A percentile compares a stretch with the other conserved stretches of the same genome.
phyloP scores from a whole-genome alignment of 805 yeast genomes.

The Candida lessepsii region DNA sequence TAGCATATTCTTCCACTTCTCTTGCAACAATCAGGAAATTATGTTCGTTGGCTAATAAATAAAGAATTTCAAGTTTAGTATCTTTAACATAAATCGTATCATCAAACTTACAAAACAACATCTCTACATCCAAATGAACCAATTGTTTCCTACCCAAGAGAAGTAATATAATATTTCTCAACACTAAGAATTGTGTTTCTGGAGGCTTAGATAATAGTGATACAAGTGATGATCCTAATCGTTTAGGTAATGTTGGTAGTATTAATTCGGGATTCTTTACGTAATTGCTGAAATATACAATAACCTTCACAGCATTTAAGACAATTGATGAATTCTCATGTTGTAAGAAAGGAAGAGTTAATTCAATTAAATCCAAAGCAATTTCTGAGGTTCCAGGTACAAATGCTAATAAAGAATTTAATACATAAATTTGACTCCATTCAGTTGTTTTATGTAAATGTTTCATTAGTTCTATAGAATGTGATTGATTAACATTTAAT shows the following conservation, averaged over 20 bases:
- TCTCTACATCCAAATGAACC: conserved; percentile 64
- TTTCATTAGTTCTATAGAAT: conserved; percentile 38
- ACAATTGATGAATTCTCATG: conserved; percentile 83
- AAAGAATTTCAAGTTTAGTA: conserved; percentile 84
- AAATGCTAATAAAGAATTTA: conserved; percentile 63
- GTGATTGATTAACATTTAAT: conserved; percentile 46
- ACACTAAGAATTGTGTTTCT: conserved; percentile 78
- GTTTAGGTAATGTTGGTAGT: conserved; percentile 53
- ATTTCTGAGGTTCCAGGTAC: conserved; percentile 71
- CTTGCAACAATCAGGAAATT: conserved; percentile 62
- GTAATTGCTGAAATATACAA: conserved; percentile 73
- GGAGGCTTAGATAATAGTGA: conserved; percentile 71
- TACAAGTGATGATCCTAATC: conserved; percentile 67
- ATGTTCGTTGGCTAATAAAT: conserved; percentile 65
- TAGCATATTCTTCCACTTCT: conserved; percentile 83
- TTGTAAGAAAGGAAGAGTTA: conserved; percentile 66
- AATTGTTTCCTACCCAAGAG: conserved; percentile 65
- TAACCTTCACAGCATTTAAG: conserved; percentile 68
- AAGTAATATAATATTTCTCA: conserved; percentile 76
- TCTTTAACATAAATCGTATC: conserved; percentile 89
- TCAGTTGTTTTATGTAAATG: conserved; percentile 44
- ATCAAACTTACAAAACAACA: conserved; percentile 78
- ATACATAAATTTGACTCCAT: conserved; percentile 72
- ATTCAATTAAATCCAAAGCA: conserved; percentile 64
- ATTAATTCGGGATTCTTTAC: conserved; percentile 53